Percentiles rank a stretch among this genome's conserved stretches.
Evolutionary conservation across 495 filamentous ascomycete genomes (phyloP).

Genomic region (Lophium mytilinum): DNA sequence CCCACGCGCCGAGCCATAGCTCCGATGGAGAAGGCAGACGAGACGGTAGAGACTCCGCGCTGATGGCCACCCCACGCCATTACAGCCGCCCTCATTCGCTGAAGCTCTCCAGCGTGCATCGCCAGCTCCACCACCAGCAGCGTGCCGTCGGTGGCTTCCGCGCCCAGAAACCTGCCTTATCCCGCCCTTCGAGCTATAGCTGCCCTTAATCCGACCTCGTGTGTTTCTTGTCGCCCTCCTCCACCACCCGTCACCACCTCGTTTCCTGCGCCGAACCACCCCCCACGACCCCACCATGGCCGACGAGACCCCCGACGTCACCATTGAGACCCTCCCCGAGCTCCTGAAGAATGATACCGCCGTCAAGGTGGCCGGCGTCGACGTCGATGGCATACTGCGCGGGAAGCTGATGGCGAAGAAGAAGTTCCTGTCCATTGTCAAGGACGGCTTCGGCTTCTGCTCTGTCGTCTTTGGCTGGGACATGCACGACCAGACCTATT

Average conservation of each 20-base stretch:
- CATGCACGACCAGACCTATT: conserved; percentile 91
- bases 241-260: neutral
- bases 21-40: no score
- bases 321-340: conserved; percentile 53
- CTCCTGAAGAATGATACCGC: conserved; percentile 67
- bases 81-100: neutral
- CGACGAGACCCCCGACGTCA: conserved; percentile 35
- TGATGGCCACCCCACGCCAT: neutral
- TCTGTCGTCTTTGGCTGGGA: conserved; percentile 97
- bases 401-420: conserved; percentile 94
- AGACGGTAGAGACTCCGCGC: neutral
- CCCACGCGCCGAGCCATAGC: neutral
- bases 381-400: conserved; percentile 83
- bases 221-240: neutral
- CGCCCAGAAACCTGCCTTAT: no score
- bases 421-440: conserved; percentile 82
- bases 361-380: conserved; percentile 82
- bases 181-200: neutral
- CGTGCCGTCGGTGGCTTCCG: no score
- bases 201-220: neutral
- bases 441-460: conserved; percentile 91
- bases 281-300: neutral
- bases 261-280: neutral
- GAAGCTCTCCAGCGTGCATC: neutral
- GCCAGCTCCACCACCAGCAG: no score